These are phyloP conservation scores for Haplographium delicatum DNA, from an alignment of 495 filamentous ascomycete genomes.

Conservation along the genomic window DNA sequence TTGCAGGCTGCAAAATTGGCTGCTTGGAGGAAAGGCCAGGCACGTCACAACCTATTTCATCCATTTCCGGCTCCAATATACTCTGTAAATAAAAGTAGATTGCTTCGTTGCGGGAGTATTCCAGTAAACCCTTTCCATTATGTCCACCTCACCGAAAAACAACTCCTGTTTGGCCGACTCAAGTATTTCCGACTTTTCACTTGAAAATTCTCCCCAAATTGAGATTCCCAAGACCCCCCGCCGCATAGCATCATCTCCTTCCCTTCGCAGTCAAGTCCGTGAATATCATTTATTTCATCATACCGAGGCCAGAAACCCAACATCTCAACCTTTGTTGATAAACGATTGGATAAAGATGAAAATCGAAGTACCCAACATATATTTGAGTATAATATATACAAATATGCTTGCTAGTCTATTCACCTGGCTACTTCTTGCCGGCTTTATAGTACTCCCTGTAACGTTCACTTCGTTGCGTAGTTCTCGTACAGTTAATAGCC, in stretches of 20 bases:
- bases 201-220: not conserved
- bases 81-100: not conserved
- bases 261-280: not conserved
- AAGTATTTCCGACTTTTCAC: not conserved
- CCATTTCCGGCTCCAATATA: too few species aligned
- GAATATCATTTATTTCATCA: not conserved
- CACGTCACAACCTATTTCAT: too few species aligned
- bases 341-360: conserved; percentile 2
- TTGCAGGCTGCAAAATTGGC: too few species aligned
- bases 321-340: not conserved
- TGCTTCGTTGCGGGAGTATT: not conserved
- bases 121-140: not conserved
- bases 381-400: not conserved
- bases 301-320: not conserved
- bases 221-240: not conserved
- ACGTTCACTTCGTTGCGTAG: conserved; percentile 4
- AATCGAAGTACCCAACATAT: conserved; percentile 4
- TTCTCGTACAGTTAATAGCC: conserved; percentile 4
- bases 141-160: not conserved
- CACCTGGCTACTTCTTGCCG: conserved; percentile 1
- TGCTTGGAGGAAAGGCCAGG: too few species aligned
- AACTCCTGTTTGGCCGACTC: not conserved
- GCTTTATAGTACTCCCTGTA: conserved; percentile 1
- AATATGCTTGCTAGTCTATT: conserved; percentile 10
- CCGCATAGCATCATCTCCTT: not conserved